phyloP scores from a whole-genome alignment of 768 basidiomycete species.

The Rhizopogon vesiculosus region DNA sequence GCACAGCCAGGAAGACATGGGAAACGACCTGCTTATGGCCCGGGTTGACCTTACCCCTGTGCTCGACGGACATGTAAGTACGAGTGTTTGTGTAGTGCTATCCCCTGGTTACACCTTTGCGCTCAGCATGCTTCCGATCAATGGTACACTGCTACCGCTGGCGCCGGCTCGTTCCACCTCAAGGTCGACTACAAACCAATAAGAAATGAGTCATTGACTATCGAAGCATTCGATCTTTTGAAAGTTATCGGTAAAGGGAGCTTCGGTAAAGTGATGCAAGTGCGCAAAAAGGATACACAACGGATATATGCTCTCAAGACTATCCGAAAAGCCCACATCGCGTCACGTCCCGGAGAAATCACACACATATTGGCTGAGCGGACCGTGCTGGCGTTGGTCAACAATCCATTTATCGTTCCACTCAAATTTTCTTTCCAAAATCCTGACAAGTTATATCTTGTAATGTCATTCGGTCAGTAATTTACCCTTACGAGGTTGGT shows the following conservation, averaged over 20 bases:
- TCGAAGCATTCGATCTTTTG: slow-evolving; percentile 93
- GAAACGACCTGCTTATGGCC: slow-evolving; percentile 93
- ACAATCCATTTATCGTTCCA: slow-evolving; percentile 98
- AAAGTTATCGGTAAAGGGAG: slow-evolving; percentile 98
- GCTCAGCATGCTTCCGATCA: slow-evolving; percentile 79
- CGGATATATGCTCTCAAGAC: slow-evolving; percentile 98
- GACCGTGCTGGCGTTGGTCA: slow-evolving; percentile 94
- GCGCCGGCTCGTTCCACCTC: slow-evolving; percentile 89
- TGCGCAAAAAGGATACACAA: slow-evolving; percentile 96
- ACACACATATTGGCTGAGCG: slow-evolving; percentile 97
- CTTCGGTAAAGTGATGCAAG: slow-evolving; percentile 99
- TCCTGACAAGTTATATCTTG: slow-evolving; percentile 93
- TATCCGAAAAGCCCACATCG: slow-evolving; percentile 97
- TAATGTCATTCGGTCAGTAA: slow-evolving; percentile 87
- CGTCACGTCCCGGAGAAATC: slow-evolving; percentile 92
- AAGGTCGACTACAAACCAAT: slow-evolving; percentile 92
- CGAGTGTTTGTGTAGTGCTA: not conserved
- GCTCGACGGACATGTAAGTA: slow-evolving; percentile 69
- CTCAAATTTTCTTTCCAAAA: slow-evolving; percentile 99
- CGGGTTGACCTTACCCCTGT: slow-evolving; percentile 85
- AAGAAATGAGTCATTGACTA: slow-evolving; percentile 81
- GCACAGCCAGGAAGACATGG: slow-evolving; percentile 88
- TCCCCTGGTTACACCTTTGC: slow-evolving; percentile 8
- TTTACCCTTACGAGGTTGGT: too few relatives aligned
- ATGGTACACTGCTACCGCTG: slow-evolving; percentile 82